Conservation (phyloP, 1,139 yeast species). For the Saccharomyces hybrid region DNA sequence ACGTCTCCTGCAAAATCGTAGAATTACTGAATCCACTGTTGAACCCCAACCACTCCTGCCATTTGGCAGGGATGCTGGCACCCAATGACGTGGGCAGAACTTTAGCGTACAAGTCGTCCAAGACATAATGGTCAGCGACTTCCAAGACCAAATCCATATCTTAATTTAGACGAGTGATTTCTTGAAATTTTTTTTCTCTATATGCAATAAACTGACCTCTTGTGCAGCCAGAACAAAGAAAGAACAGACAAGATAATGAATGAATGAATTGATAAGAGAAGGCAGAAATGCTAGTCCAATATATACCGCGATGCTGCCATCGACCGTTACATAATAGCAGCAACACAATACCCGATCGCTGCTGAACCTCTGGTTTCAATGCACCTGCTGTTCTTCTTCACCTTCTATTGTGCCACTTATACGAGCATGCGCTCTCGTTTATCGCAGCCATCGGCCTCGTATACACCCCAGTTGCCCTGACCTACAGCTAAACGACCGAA, state of each 20-base stretch:
- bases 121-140: slow-evolving; percentile 56
- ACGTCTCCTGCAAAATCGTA: slow-evolving; percentile 18
- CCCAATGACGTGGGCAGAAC: slow-evolving; percentile 43
- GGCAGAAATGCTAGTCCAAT: not conserved
- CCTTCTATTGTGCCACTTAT: not conserved
- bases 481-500: not conserved
- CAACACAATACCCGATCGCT: not conserved
- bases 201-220: not conserved
- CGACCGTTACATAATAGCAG: not conserved
- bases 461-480: not conserved
- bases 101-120: slow-evolving; percentile 67
- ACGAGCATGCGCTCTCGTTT: not conserved
- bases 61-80: slow-evolving; percentile 32
- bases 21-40: slow-evolving; percentile 17
- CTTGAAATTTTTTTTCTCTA: not conserved
- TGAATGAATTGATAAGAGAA: not conserved
- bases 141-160: slow-evolving; percentile 87
- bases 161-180: not conserved
- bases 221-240: not conserved
- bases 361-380: not conserved
- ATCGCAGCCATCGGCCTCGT: slow-evolving; percentile 1
- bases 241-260: not conserved
- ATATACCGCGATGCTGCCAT: not conserved
- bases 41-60: slow-evolving; percentile 28
- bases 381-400: not conserved